A percentile compares a stretch with the other conserved stretches of the same genome.
Evolutionary conservation across 2,329 filamentous ascomycete genomes (phyloP).

Genomic region (Capronia americana): DNA sequence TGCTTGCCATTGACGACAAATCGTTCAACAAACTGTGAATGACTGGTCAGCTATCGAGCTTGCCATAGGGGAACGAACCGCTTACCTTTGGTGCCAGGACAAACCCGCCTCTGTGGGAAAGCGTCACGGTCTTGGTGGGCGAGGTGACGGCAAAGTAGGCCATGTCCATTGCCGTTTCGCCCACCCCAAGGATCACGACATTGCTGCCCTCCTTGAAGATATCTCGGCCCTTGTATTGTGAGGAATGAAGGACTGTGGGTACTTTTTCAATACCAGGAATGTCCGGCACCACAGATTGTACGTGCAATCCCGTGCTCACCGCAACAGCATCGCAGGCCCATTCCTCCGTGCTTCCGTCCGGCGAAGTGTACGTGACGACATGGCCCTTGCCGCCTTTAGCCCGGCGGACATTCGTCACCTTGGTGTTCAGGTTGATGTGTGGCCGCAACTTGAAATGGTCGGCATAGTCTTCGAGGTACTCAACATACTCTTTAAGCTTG

Average conservation of each 20-base stretch:
- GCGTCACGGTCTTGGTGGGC: slow-evolving; percentile 17
- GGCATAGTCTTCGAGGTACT: slow-evolving; percentile 22
- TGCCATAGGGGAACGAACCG: not conserved
- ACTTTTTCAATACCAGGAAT: slow-evolving; percentile 23
- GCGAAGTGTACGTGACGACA: slow-evolving; percentile 4
- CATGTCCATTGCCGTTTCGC: slow-evolving; percentile 24
- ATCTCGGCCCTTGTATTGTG: slow-evolving; percentile 16
- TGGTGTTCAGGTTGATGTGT: slow-evolving; percentile 20
- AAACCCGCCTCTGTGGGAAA: slow-evolving; percentile 21
- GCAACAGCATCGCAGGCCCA: slow-evolving; percentile 24
- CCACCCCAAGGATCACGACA: slow-evolving; percentile 19
- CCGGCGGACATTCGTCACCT: slow-evolving; percentile 19
- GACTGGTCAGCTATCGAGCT: not conserved
- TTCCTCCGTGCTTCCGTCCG: slow-evolving; percentile 7
- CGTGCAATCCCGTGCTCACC: slow-evolving; percentile 18
- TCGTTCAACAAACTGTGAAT: slow-evolving; percentile 8
- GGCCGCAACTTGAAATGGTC: slow-evolving; percentile 18
- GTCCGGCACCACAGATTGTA: slow-evolving; percentile 4
- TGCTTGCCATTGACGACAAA: slow-evolving; percentile 17
- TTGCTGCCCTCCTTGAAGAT: slow-evolving; percentile 20
- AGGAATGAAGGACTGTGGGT: slow-evolving; percentile 18
- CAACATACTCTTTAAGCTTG: slow-evolving; percentile 8
- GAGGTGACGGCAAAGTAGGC: slow-evolving; percentile 23
- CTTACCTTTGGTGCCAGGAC: slow-evolving; percentile 21
- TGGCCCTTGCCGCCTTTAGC: slow-evolving; percentile 15